phyloP scores from a whole-genome alignment of 345 rosid genomes.

The Raphanus raphanistrum region DNA sequence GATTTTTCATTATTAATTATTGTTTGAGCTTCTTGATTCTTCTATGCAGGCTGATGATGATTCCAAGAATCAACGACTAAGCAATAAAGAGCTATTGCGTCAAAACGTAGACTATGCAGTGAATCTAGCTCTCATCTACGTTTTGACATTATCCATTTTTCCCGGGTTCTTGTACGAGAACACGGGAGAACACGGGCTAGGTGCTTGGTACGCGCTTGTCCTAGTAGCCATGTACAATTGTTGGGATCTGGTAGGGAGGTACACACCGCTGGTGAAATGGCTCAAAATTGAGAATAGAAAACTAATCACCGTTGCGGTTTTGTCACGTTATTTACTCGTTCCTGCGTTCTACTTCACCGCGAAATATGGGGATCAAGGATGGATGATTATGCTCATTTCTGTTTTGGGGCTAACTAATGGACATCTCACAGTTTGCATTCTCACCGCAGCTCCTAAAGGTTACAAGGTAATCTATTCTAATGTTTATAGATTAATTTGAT shows the following conservation, averaged over 20 bases:
- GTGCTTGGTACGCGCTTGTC: constrained; percentile 7
- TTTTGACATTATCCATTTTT: not conserved
- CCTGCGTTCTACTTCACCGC: constrained; percentile 85
- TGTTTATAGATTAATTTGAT: not conserved
- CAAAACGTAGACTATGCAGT: not conserved
- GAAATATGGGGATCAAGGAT: constrained; percentile 80
- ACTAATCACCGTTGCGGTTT: not conserved
- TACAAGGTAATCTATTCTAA: constrained; percentile 10
- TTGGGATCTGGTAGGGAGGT: not conserved
- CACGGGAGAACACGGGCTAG: not conserved
- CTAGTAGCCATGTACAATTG: not conserved
- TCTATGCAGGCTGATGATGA: constrained; percentile 43
- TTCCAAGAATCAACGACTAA: not conserved
- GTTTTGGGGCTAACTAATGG: constrained; percentile 72
- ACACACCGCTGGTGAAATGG: not conserved
- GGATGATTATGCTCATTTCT: constrained; percentile 74
- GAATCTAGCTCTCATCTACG: not conserved
- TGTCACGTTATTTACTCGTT: constrained; percentile 41
- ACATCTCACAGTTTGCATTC: constrained; percentile 72
- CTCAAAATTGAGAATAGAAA: not conserved
- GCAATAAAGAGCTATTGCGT: not conserved
- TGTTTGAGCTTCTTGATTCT: constrained; percentile 11
- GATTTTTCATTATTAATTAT: not conserved
- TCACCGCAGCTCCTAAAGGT: constrained; percentile 72
- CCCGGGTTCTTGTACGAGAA: constrained; percentile 1